phyloP scores from a whole-genome alignment of 768 basidiomycete genomes.

The Russula foetens region DNA sequence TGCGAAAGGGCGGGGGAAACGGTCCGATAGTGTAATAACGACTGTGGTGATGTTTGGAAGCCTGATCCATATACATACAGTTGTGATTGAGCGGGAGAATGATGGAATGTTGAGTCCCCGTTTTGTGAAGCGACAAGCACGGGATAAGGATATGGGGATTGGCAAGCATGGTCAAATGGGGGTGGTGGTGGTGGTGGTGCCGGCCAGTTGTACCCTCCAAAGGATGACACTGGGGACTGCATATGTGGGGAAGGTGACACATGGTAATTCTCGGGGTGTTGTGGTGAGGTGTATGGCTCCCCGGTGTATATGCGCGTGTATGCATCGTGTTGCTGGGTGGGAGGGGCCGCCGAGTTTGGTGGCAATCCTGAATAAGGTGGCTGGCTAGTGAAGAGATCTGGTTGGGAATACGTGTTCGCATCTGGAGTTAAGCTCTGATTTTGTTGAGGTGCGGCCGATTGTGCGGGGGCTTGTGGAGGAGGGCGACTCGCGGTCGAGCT shows the following conservation, averaged over 20 bases:
- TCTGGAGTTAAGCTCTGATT: background rate
- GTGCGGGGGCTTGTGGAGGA: background rate
- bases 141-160: slow-evolving; percentile 11
- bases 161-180: slow-evolving; percentile 1
- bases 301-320: slow-evolving; percentile 7
- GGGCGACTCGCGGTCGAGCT: slow-evolving; percentile 6
- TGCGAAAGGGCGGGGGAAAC: slow-evolving; percentile 15
- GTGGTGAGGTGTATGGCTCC: slow-evolving; percentile 1
- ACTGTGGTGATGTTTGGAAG: background rate
- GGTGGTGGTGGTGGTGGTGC: background rate
- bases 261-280: slow-evolving; percentile 3
- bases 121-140: slow-evolving; percentile 2
- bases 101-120: slow-evolving; percentile 5
- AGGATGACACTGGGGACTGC: background rate
- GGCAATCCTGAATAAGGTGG: slow-evolving; percentile 1
- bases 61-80: slow-evolving; percentile 2
- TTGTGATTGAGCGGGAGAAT: slow-evolving; percentile 6
- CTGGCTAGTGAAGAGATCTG: slow-evolving; percentile 1
- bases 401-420: slow-evolving; percentile 1
- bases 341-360: background rate
- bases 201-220: slow-evolving; percentile 12
- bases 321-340: slow-evolving; percentile 6
- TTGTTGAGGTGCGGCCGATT: background rate
- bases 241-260: slow-evolving; percentile 2
- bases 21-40: slow-evolving; percentile 1